Evolutionary conservation across 2,329 filamentous ascomycete species (phyloP), one percentile per base, ranked within the genome.

Genomic region (Zarea fungicola): DNA sequence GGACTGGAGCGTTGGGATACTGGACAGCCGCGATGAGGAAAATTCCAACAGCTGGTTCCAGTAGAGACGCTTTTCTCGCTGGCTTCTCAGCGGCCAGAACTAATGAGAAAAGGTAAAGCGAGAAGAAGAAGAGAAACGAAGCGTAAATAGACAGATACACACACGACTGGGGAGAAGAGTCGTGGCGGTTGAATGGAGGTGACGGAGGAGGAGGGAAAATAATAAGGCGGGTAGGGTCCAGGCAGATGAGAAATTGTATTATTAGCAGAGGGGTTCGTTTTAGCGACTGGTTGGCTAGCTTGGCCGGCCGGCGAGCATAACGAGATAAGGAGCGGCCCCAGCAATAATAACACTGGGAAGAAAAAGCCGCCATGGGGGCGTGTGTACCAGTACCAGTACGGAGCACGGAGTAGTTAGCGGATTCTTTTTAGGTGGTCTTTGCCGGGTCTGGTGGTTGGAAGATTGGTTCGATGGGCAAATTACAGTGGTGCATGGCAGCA

Each of bases 181-280:
- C 45, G 45, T 48, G 45, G 42, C 42, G 28, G n/a, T 35, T 48
- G 36, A 34, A 28, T 48, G 45, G 45, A 41, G 45, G 41, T 48
- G 45, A 48, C 21, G 23, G 25, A 48, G 45, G 36, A 48, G 45
- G 37, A 42, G 29, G 11, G 29, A 21, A 31, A 23, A 34, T 19
- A 37, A 13, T 13, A 7, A 13, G 7, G 26, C 35, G 36, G 45
- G 43, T 28, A 48, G 45, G 45, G 45, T 48, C 45, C 45, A 48
- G 45, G 16, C 45, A 18, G 45, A 32, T 18, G 26, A 32, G 29
- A 40, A 16, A 46, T n/a, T n/a, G n/a, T n/a, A 41, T 26, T 41
- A 29, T 36, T 26, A 48, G 45, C 45, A 37, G 45, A 48, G 45
- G 45, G 45, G 45, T 41, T 48, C 37, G 45, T 48, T 48, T 48